A percentile compares a stretch with the other conserved stretches of the same genome.
Conservation (phyloP, 2,329 filamentous ascomycete genomes). For the Aspergillus hiratsukae region DNA sequence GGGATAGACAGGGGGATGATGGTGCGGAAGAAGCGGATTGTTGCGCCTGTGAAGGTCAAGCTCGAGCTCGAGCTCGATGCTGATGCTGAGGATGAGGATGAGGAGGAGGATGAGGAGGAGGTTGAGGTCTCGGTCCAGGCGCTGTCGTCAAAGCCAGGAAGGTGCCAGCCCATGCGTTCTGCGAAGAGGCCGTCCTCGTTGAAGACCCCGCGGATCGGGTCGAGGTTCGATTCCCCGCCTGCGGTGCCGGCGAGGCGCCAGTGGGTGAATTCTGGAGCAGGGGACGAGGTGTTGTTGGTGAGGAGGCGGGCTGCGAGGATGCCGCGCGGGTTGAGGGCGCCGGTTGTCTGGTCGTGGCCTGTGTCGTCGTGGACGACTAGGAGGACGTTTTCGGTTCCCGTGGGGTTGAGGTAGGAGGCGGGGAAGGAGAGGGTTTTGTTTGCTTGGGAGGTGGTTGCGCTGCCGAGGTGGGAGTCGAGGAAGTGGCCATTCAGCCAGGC, state of each 20-base stretch:
- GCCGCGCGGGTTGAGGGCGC: conserved; percentile 27
- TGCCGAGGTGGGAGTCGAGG: conserved; percentile 53
- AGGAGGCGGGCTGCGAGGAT: conserved; percentile 46
- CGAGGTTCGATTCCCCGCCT: conserved; percentile 49
- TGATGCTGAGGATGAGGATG: background rate
- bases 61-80: too few species aligned
- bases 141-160: conserved; percentile 52
- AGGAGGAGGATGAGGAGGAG: conserved; percentile 16
- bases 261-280: conserved; percentile 45
- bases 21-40: conserved; percentile 55
- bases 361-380: conserved; percentile 58
- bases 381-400: conserved; percentile 52
- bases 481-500: conserved; percentile 56
- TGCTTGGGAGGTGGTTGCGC: conserved; percentile 14
- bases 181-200: conserved; percentile 57
- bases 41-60: conserved; percentile 45
- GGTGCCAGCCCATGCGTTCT: conserved; percentile 56
- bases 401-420: conserved; percentile 43
- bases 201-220: conserved; percentile 52
- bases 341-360: conserved; percentile 27
- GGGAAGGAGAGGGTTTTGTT: conserved; percentile 45
- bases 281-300: conserved; percentile 24
- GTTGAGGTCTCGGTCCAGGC: conserved; percentile 35
- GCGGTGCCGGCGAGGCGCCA: conserved; percentile 59
- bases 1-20: conserved; percentile 50